Percentiles rank a stretch among this genome's conserved stretches.
These are phyloP conservation scores for Lolium multiflorum DNA, from an alignment of 176 grass and related monocot species.

Conservation along the genomic window DNA sequence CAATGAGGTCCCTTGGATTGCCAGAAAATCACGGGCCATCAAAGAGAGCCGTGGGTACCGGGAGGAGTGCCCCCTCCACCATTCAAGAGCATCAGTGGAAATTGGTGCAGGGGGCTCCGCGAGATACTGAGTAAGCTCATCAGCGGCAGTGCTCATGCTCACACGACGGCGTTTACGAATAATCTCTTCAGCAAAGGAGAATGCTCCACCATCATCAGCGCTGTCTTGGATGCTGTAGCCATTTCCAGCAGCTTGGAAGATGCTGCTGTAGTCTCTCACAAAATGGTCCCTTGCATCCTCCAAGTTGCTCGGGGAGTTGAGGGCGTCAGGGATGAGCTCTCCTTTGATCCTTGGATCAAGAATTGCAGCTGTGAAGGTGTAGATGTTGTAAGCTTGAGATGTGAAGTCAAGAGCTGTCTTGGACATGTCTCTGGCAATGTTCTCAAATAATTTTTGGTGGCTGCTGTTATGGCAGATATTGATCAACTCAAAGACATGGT, in stretches of 20 bases:
- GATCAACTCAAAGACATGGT: slow-evolving; percentile 88
- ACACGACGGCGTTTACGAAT: slow-evolving; percentile 74
- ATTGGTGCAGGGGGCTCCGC: slow-evolving; percentile 72
- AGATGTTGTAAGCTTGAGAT: slow-evolving; percentile 71
- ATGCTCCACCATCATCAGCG: slow-evolving; percentile 50
- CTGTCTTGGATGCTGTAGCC: slow-evolving; percentile 54
- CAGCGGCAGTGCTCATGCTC: slow-evolving; percentile 64
- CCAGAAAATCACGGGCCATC: slow-evolving; percentile 94
- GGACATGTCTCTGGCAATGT: slow-evolving; percentile 75
- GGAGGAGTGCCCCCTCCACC: slow-evolving; percentile 85
- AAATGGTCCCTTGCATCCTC: slow-evolving; percentile 82
- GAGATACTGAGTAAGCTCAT: slow-evolving; percentile 88
- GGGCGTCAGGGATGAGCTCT: slow-evolving; percentile 83
- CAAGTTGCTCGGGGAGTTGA: slow-evolving; percentile 74
- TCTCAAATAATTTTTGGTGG: slow-evolving; percentile 82
- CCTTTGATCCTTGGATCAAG: slow-evolving; percentile 90
- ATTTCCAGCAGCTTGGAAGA: slow-evolving; percentile 57
- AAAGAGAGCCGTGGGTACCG: slow-evolving; percentile 82
- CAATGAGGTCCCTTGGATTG: slow-evolving; percentile 77
- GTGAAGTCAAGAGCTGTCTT: slow-evolving; percentile 59
- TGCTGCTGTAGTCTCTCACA: slow-evolving; percentile 77
- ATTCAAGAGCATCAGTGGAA: slow-evolving; percentile 77
- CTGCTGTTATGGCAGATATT: slow-evolving; percentile 50
- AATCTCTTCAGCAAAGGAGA: slow-evolving; percentile 98
- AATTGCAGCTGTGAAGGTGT: slow-evolving; percentile 87